Evolutionary conservation across 1,139 yeast genomes (phyloP), one percentile per base, ranked within the genome.

Genomic region (Geotrichum carabidarum): DNA sequence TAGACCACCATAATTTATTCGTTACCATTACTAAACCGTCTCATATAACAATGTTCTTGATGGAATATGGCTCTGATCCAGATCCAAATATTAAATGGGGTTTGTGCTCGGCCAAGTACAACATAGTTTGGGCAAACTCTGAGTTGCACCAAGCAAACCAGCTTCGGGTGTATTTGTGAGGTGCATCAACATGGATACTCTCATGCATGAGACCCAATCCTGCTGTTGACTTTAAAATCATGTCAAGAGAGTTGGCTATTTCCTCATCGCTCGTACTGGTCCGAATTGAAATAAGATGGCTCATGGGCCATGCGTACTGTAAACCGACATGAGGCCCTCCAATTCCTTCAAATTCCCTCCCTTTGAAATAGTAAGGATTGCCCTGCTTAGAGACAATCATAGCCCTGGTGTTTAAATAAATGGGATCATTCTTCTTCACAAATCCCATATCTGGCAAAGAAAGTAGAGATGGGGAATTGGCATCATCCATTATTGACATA

Each of bases 101-200:
- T 65, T 85, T 87, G 47, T 86, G 72, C 55, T 77, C 72, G 0
- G 95, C 93, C 61, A 89, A 73, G 64, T 88, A 83, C 51, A 89
- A 67, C 8, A 89, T 83, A 0, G 95, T 85, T 68, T 86, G 86
- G 9, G 93, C 96, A 70, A 89, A 88, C 68, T 89, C 96, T 0
- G 95, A 83, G 66, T 89, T 90, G 63, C 95, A 88, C 96, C 96
- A 90, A 2, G 96, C 86, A 72, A 90, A 90, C 96, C 96, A 89
- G 1, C 91, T 79, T 57, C 95, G 73, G 0, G 95, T 85, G 60
- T 59, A 73, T 4, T 65, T 59, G 31, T 63, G 55, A 0, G 74
- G 73, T 1, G 78, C 71, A 61, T 84, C 78, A 2, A 88, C 95
- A 60, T 86, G 74, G 4, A 89, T 81, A 59, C 87, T 80, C 70